phyloP scores from a whole-genome alignment of 176 grass and related monocot genomes.

The Aegilops umbellulata region DNA sequence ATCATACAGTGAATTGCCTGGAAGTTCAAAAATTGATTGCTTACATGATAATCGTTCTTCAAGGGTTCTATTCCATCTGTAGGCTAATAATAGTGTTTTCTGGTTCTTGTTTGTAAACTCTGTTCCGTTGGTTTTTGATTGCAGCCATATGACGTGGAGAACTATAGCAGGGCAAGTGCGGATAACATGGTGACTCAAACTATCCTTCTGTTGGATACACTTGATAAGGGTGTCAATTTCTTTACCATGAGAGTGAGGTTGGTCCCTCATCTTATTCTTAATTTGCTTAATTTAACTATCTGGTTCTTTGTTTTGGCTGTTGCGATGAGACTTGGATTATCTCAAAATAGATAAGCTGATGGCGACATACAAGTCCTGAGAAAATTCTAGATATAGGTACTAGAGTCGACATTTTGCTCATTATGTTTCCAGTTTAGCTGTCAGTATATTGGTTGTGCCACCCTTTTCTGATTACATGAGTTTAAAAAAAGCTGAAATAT shows the following conservation, averaged over 20 bases:
- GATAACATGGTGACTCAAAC: slow-evolving; percentile 94
- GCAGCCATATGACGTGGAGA: slow-evolving; percentile 61
- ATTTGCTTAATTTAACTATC: background rate
- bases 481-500: background rate
- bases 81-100: background rate
- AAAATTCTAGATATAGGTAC: background rate
- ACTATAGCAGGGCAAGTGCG: slow-evolving; percentile 12
- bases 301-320: background rate
- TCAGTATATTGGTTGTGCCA: background rate
- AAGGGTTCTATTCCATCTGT: background rate
- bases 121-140: background rate
- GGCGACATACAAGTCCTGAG: background rate
- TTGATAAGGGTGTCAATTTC: slow-evolving; percentile 82
- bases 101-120: background rate
- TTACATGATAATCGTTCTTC: background rate
- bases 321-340: background rate
- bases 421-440: background rate
- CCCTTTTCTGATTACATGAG: background rate
- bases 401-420: background rate
- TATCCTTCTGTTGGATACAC: slow-evolving; percentile 73
- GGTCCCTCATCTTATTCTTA: background rate
- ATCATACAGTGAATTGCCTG: background rate
- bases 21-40: background rate
- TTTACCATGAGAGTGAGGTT: slow-evolving; percentile 93
- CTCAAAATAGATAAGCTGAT: background rate